phyloP scores from a whole-genome alignment of 805 yeast genomes.

The Saturnispora silvae region DNA sequence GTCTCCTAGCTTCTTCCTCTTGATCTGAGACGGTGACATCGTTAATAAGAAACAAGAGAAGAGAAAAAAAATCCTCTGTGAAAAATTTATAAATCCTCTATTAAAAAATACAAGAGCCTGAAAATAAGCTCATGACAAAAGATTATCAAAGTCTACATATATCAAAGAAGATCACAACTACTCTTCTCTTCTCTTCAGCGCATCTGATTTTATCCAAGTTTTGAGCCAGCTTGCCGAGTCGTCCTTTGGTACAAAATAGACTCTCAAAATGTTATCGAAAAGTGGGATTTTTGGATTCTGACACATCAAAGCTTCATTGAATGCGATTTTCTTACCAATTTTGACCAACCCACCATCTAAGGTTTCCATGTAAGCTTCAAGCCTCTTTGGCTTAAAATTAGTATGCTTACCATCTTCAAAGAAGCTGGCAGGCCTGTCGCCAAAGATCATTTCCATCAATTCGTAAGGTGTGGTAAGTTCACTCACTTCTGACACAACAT shows the following conservation, averaged over 20 bases:
- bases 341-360: slow-evolving; percentile 74
- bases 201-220: slow-evolving; percentile 53
- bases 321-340: slow-evolving; percentile 64
- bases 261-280: slow-evolving; percentile 59
- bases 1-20: slow-evolving; percentile 35
- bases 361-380: slow-evolving; percentile 77
- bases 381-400: slow-evolving; percentile 45
- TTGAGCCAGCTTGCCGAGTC: slow-evolving; percentile 56
- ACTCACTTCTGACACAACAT: slow-evolving; percentile 63
- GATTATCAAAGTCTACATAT: too few relatives aligned
- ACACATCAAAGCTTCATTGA: slow-evolving; percentile 54
- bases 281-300: slow-evolving; percentile 60
- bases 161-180: too few relatives aligned
- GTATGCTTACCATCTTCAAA: slow-evolving; percentile 50
- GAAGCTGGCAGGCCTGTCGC: slow-evolving; percentile 58
- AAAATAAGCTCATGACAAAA: background rate
- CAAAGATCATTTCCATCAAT: slow-evolving; percentile 44
- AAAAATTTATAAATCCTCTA: too few relatives aligned
- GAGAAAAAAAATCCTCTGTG: too few relatives aligned
- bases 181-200: slow-evolving; percentile 40
- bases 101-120: too few relatives aligned
- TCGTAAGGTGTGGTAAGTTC: slow-evolving; percentile 63
- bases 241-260: slow-evolving; percentile 70
- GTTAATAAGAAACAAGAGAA: background rate
- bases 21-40: slow-evolving; percentile 7